These are phyloP conservation scores for Pterula multifida DNA, from an alignment of 1,284 basidiomycete genomes.

Conservation along the genomic window DNA sequence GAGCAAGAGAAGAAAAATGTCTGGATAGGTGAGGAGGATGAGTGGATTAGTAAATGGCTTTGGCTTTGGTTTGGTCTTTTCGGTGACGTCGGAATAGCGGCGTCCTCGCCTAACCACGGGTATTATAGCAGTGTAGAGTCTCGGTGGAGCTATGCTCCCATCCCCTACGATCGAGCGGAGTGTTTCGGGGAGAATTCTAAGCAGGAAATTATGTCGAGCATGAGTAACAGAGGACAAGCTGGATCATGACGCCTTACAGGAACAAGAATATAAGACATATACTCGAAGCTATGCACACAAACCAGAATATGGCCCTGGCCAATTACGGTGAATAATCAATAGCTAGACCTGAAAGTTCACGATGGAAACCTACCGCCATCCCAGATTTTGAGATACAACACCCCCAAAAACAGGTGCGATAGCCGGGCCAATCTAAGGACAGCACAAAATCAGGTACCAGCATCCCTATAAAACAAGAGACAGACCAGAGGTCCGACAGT, in stretches of 20 bases:
- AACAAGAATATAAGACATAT: conserved; percentile 41
- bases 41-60: conserved; percentile 44
- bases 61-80: conserved; percentile 16
- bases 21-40: conserved; percentile 41
- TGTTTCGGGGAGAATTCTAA: conserved; percentile 52
- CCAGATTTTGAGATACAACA: conserved; percentile 39
- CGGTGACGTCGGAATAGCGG: conserved; percentile 3
- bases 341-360: background rate
- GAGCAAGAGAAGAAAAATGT: conserved; percentile 51
- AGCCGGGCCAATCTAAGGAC: conserved; percentile 37
- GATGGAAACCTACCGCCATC: conserved; percentile 44
- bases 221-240: background rate
- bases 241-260: conserved; percentile 27
- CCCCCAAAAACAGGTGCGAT: conserved; percentile 51
- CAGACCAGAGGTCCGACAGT: conserved; percentile 29
- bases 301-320: conserved; percentile 67
- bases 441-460: background rate
- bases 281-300: conserved; percentile 51
- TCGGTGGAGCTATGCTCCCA: conserved; percentile 37
- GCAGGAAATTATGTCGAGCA: conserved; percentile 2
- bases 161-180: conserved; percentile 43
- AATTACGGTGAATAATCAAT: background rate
- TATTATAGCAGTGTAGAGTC: conserved; percentile 39
- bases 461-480: background rate
- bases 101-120: conserved; percentile 35